These are phyloP conservation scores for Globisporangium nodosum DNA, from an alignment of 352 stramenopile genomes.

Conservation along the genomic window DNA sequence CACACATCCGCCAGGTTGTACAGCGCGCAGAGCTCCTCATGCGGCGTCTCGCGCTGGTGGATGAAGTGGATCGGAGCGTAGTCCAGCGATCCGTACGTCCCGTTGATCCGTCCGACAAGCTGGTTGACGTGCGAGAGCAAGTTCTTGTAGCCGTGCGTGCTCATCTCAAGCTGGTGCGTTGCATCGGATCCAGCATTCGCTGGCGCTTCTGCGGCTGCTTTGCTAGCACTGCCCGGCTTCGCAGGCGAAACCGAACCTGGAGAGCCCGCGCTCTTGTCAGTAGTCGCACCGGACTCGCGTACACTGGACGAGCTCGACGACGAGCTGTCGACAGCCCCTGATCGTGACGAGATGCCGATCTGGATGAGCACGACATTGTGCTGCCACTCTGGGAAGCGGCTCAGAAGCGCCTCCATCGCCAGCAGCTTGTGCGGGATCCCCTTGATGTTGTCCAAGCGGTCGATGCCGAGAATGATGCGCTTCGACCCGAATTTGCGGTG, in stretches of 20 bases:
- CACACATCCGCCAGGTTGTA: conserved; percentile 89
- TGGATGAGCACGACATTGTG: conserved; percentile 94
- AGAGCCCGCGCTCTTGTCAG: conserved; percentile 7
- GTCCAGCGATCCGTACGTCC: conserved; percentile 80
- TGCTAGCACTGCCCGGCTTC: neutral
- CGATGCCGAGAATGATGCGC: conserved; percentile 79
- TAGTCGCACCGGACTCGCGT: conserved; percentile 4
- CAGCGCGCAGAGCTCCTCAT: conserved; percentile 85
- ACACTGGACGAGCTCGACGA: neutral
- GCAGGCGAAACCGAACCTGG: neutral
- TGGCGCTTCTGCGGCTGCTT: conserved; percentile 3
- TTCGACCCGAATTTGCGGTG: conserved; percentile 77
- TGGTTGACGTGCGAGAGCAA: conserved; percentile 82
- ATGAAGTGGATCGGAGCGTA: conserved; percentile 91
- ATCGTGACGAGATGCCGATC: conserved; percentile 92
- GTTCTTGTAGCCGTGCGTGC: conserved; percentile 64
- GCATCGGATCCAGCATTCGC: conserved; percentile 23
- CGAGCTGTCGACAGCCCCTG: conserved; percentile 27
- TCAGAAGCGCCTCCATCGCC: conserved; percentile 83
- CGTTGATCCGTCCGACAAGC: conserved; percentile 87
- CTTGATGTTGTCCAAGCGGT: conserved; percentile 88
- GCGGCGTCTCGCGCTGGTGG: conserved; percentile 63
- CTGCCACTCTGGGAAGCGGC: conserved; percentile 87
- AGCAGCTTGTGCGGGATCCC: conserved; percentile 87
- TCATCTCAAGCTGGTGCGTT: conserved; percentile 72